Base-by-base conservation (phyloP, 2,329 filamentous ascomycete species). In the Biscogniauxia mediterranea region DNA sequence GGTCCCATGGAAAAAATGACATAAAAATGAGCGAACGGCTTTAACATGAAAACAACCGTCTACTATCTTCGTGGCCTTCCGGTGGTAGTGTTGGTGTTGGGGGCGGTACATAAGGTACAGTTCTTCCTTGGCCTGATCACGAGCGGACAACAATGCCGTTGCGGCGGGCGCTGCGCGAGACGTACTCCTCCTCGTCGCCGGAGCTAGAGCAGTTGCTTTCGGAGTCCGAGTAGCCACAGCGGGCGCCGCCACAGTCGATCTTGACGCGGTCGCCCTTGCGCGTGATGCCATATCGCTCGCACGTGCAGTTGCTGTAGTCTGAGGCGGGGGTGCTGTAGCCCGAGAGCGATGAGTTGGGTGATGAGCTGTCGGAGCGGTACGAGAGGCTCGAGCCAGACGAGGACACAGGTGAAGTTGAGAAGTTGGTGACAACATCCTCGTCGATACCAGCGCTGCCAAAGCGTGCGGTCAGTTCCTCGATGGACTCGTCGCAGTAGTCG, bases 221-320 rank as follows among this genome's bases (percentile, higher is more conserved):
- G 63, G 90, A 87, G 71, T 91, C 89, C 66, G 85, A 85, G 80
- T 91, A 95, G 73, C 92, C 91, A 79, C 94, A 97, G 75, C 92
- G 89, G 64, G 88, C 83, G 69, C 94, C 94, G 70, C 93, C 93
- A 74, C 94, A 98, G 85, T 97, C 93, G 77, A 97, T 88, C 85
- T 94, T 95, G 85, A 98, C 90, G 73, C 93, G 89, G 78, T 96
- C 90, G 74, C 93, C 93, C 77, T 89, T 89, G 80, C 93, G 91
- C 67, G 93, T 97, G 82, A 98, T 96, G 71, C 93, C 94, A 82
- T 95, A 97, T 80, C 93, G 91, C 78, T 97, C 92, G 81, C 94
- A 98, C 67, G 89, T 93, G 87, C 95, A 98, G 76, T 84, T 85
- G 73, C 85, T 89, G 79, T 87, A 88, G 72, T 90, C 90, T 57